A percentile compares a stretch with the other conserved stretches of the same genome.
Conservation (phyloP, 306 rosid genomes). For the Carpinus viminea region DNA sequence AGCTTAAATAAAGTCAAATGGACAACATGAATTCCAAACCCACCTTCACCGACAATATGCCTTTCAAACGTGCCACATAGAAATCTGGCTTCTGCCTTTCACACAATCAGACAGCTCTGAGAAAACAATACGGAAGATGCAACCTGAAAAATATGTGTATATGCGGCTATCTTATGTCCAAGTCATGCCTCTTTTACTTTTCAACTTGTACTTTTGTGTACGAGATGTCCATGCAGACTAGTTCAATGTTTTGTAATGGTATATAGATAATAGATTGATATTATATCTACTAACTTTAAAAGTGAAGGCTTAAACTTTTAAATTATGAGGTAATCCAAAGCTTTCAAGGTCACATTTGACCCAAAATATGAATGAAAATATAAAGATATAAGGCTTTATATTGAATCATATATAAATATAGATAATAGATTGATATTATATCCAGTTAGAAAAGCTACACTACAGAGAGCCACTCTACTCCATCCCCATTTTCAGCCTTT, state of each 20-base stretch:
- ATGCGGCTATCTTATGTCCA: background rate
- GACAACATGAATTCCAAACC: background rate
- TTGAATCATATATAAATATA: too few species aligned
- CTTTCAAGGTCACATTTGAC: too few species aligned
- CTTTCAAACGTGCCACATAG: background rate
- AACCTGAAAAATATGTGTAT: background rate
- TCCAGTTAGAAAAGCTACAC: too few species aligned
- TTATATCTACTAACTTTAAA: background rate
- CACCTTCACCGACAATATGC: background rate
- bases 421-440: too few species aligned
- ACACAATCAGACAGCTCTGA: background rate
- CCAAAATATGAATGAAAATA: too few species aligned
- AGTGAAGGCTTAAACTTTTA: background rate
- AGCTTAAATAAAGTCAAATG: background rate
- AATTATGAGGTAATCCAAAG: too few species aligned
- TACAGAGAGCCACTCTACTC: background rate
- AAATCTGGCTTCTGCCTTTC: background rate
- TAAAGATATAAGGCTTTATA: too few species aligned
- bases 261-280: background rate
- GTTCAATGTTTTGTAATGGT: background rate
- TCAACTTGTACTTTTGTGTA: background rate
- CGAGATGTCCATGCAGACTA: background rate
- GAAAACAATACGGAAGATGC: background rate
- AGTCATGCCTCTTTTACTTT: background rate
- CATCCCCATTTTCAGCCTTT: conserved; percentile 31